Evolutionary conservation across 257 asterid species (phyloP).

Genomic region (Gentiana straminea): DNA sequence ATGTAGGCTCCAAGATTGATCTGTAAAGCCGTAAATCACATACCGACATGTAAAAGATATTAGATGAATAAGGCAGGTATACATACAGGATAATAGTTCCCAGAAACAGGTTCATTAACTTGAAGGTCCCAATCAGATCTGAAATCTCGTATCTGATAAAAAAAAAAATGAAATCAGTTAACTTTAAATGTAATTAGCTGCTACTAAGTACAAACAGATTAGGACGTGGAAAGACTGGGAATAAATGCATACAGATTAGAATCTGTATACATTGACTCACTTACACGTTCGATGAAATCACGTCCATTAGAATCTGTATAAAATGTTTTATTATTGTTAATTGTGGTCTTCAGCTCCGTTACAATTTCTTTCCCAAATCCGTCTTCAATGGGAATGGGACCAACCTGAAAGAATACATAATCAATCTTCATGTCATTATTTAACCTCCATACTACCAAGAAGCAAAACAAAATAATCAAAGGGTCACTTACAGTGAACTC

Average conservation of each 20-base stretch:
- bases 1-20: constrained; percentile 79
- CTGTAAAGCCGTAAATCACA: constrained; percentile 18
- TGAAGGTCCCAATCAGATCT: constrained; percentile 87
- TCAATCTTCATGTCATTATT: not conserved
- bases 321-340: constrained; percentile 58
- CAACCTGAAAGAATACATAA: constrained; percentile 43
- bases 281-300: constrained; percentile 76
- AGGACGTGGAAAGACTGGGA: not conserved
- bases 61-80: not conserved
- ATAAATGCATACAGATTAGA: not conserved
- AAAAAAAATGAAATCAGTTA: constrained; percentile 8
- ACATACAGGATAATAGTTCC: constrained; percentile 86
- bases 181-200: not conserved
- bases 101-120: constrained; percentile 80
- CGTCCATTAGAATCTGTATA: constrained; percentile 90
- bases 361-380: constrained; percentile 74
- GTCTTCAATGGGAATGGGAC: constrained; percentile 82
- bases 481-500: constrained; percentile 60
- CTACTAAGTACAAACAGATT: constrained; percentile 4
- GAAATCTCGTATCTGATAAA: constrained; percentile 55
- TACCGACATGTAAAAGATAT: not conserved
- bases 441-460: not conserved
- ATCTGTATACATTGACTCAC: constrained; percentile 5
- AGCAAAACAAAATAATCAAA: constrained; percentile 3
- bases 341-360: constrained; percentile 47